phyloP scores from a whole-genome alignment of 768 basidiomycete genomes.

The Phallus indusiatus region DNA sequence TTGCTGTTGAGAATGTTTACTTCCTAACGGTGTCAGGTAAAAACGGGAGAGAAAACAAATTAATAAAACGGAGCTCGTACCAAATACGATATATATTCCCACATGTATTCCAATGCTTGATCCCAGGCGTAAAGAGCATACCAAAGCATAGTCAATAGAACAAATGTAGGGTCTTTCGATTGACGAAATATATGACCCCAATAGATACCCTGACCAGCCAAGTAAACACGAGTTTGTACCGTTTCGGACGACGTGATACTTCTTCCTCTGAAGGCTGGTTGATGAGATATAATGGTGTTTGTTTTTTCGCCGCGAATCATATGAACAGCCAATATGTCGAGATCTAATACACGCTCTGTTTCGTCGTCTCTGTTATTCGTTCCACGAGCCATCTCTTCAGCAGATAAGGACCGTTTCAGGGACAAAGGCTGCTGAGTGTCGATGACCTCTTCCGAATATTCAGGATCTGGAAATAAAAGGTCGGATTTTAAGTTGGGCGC shows the following conservation, averaged over 20 bases:
- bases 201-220: constrained; percentile 25
- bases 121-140: constrained; percentile 57
- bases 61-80: constrained; percentile 22
- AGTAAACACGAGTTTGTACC: constrained; percentile 8
- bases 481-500: constrained; percentile 2
- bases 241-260: neutral
- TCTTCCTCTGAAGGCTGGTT: constrained; percentile 11
- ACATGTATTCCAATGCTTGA: constrained; percentile 43
- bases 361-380: neutral
- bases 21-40: constrained; percentile 29
- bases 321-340: constrained; percentile 45
- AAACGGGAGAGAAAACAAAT: constrained; percentile 4
- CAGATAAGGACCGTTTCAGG: neutral
- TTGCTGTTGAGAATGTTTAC: constrained; percentile 30
- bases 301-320: constrained; percentile 29
- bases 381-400: neutral
- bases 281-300: constrained; percentile 22
- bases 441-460: constrained; percentile 27
- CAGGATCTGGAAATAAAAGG: neutral
- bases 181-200: constrained; percentile 25
- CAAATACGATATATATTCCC: constrained; percentile 40
- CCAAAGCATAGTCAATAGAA: constrained; percentile 46
- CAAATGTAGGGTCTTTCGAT: constrained; percentile 42
- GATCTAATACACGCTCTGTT: constrained; percentile 10
- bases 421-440: constrained; percentile 39